phyloP scores from a whole-genome alignment of 2,329 filamentous ascomycete species.

The Aureobasidium sp. region DNA sequence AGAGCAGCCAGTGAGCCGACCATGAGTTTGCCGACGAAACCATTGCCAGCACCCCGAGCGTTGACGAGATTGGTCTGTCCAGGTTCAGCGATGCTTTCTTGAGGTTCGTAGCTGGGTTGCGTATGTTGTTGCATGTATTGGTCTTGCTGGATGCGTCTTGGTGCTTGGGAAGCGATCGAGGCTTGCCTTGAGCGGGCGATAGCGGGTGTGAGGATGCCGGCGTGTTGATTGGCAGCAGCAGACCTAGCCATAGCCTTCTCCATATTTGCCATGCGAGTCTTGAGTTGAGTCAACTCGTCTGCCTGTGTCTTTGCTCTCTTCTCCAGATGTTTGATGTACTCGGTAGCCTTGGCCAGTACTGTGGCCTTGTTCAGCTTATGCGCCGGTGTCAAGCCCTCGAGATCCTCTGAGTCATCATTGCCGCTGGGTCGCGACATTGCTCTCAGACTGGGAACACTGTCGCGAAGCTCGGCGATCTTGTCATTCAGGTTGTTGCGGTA shows the following conservation, averaged over 20 bases:
- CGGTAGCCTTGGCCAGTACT: conserved; percentile 87
- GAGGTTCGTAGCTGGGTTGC: conserved; percentile 23
- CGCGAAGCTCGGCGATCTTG: conserved; percentile 85
- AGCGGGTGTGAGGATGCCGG: conserved; percentile 22
- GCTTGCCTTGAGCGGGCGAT: conserved; percentile 15
- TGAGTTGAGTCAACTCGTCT: conserved; percentile 74
- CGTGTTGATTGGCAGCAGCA: background rate
- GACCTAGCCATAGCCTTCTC: conserved; percentile 57
- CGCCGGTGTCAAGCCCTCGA: conserved; percentile 60
- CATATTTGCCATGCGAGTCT: conserved; percentile 55
- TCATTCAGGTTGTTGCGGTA: conserved; percentile 96
- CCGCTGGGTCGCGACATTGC: conserved; percentile 57
- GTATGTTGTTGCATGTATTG: conserved; percentile 26
- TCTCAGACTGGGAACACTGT: conserved; percentile 83
- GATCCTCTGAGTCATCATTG: conserved; percentile 69
- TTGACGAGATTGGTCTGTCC: conserved; percentile 28
- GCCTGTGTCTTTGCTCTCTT: conserved; percentile 75
- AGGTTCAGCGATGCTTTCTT: conserved; percentile 24
- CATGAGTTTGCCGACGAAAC: conserved; percentile 68
- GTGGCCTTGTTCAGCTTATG: conserved; percentile 99
- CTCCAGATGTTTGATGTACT: conserved; percentile 90
- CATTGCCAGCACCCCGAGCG: conserved; percentile 35
- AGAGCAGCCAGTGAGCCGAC: conserved; percentile 83
- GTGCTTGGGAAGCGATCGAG: conserved; percentile 4
- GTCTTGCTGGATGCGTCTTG: conserved; percentile 17